Evolutionary conservation across 176 grass and related monocot species (phyloP), one percentile per base, ranked within the genome.

Genomic region (Canna indica): DNA sequence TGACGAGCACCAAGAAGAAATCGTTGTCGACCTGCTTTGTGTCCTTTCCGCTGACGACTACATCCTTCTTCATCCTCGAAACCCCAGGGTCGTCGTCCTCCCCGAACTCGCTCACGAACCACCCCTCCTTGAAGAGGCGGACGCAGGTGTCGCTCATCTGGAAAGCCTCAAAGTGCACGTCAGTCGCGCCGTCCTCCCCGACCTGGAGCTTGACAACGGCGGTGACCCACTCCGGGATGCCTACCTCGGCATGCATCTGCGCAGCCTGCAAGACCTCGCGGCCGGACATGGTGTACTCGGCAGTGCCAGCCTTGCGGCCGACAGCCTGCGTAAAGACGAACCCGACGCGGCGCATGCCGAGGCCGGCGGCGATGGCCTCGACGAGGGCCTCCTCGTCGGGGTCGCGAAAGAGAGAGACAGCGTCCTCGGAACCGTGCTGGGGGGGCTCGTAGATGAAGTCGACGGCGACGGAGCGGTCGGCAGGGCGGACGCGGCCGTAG

Each of bases 361-460:
- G 82, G 16, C 94, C 86, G 0, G 77, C 56, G 2, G 94, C 94
- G 38, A 99, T 87, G 18, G 86, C 78, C 7, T 99, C 86, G 3
- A 93, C 94, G 25, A 83, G 86, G 11, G 63, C 82, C 84, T 99
- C 94, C 84, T 93, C 94, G 3, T 67, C 70, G 14, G 84, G 64
- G 24, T 90, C 70, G 16, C 86, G 84, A 58, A 85, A 53, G 63
- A 99, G 89, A 24, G 42, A 45, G 50, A 87, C 70, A 0, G 77
- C 78, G 59, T 93, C 94, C 80, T 85, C 86, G 26, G 89, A 53
- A 5, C 84, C 84, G 35, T 80, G 69, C 77, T 99, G 94, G 17
- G 89, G 89, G 9, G 94, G 89, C 78, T 99, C 94, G 54, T 99
- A 99, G 76, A 99, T 93, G 80, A 99, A 99, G 64, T 99, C 84